These are phyloP conservation scores for Rosa chinensis DNA, from an alignment of 306 rosid species.

Conservation along the genomic window DNA sequence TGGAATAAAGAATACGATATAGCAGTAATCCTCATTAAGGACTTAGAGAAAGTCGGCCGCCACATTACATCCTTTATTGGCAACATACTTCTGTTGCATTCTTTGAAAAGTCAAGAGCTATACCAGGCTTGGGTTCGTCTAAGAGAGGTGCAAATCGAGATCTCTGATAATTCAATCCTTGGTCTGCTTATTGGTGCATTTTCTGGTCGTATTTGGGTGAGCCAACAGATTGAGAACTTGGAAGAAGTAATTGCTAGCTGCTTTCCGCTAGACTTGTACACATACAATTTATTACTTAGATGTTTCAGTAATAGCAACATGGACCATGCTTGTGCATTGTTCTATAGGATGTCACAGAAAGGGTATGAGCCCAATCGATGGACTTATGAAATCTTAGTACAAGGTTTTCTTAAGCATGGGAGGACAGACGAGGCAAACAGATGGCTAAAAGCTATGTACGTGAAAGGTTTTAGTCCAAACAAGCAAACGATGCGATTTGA, in stretches of 20 bases:
- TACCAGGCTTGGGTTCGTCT: conserved; percentile 43
- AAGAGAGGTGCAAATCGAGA: conserved; percentile 42
- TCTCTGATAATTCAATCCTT: conserved; percentile 42
- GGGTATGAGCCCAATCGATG: conserved; percentile 66
- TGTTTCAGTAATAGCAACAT: conserved; percentile 37
- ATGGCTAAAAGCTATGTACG: conserved; percentile 53
- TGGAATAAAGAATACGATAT: conserved; percentile 32
- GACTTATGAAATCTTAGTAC: conserved; percentile 60
- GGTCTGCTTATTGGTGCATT: conserved; percentile 58
- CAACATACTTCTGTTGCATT: conserved; percentile 57
- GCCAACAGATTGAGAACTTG: conserved; percentile 36
- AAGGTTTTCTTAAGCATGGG: conserved; percentile 56
- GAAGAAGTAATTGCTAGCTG: conserved; percentile 60
- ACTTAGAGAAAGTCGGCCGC: conserved; percentile 63
- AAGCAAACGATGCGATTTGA: conserved; percentile 15
- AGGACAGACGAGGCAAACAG: conserved; percentile 46
- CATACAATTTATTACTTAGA: conserved; percentile 70
- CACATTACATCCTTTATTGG: conserved; percentile 66
- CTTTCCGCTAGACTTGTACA: conserved; percentile 60
- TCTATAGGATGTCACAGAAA: conserved; percentile 47
- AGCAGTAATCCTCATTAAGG: conserved; percentile 50
- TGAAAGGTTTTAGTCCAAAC: conserved; percentile 47
- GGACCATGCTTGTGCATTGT: conserved; percentile 52
- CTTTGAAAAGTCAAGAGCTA: conserved; percentile 49
- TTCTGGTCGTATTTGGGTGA: conserved; percentile 49